Evolutionary conservation across 2,329 filamentous ascomycete genomes (phyloP).

Genomic region (Fusarium stilboides): DNA sequence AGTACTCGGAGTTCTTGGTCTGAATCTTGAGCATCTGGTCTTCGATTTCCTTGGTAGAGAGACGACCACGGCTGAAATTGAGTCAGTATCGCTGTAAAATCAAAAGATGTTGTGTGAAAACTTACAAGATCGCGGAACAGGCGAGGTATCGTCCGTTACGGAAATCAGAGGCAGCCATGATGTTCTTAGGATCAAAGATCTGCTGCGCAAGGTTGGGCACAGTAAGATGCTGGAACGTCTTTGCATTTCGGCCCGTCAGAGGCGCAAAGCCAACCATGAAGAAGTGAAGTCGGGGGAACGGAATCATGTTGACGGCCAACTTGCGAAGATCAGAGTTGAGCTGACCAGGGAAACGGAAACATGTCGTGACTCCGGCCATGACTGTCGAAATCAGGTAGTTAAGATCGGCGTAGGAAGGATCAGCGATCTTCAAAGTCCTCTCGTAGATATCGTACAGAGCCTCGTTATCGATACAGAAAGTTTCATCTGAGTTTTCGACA

Average conservation of each 20-base stretch:
- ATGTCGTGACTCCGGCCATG: conserved; percentile 99
- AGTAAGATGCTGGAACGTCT: conserved; percentile 97
- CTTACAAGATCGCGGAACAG: conserved; percentile 97
- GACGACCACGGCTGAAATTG: conserved; percentile 85
- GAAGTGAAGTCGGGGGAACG: conserved; percentile 99
- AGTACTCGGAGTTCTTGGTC: conserved; percentile 99
- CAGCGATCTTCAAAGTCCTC: conserved; percentile 97
- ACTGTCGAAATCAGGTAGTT: conserved; percentile 99
- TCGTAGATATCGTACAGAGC: conserved; percentile 99
- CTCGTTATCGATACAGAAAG: conserved; percentile 99
- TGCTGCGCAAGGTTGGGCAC: conserved; percentile 99
- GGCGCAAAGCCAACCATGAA: conserved; percentile 99
- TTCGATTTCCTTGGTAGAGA: conserved; percentile 99
- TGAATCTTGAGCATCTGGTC: conserved; percentile 99
- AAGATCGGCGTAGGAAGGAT: conserved; percentile 98
- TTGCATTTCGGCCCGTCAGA: conserved; percentile 85
- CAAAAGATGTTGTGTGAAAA: conserved; percentile 37
- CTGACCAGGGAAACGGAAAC: conserved; percentile 98
- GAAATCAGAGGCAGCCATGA: conserved; percentile 99
- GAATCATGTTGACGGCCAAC: conserved; percentile 99
- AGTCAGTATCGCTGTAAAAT: conserved; percentile 18
- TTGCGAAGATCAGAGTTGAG: conserved; percentile 99
- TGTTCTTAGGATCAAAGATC: conserved; percentile 99
- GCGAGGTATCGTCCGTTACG: conserved; percentile 99
- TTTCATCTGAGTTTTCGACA: conserved; percentile 99